Conservation (phyloP, 352 stramenopile species). For the Globisporangium rhizosaccharum region DNA sequence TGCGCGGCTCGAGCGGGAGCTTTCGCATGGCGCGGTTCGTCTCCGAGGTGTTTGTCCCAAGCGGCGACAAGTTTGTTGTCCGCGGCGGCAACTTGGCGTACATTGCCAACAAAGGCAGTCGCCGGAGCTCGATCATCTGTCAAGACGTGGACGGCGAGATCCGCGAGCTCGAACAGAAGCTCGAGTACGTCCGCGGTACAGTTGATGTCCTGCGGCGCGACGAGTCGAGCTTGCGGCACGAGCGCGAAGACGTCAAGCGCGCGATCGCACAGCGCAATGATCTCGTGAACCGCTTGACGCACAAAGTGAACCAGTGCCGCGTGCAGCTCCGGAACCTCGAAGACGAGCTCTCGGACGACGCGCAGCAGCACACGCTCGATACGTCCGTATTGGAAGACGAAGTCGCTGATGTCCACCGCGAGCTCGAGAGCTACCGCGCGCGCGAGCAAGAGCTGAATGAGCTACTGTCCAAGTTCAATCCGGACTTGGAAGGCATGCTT, state of each 20-base stretch:
- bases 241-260: conserved; percentile 36
- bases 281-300: conserved; percentile 51
- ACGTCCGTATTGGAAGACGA: conserved; percentile 77
- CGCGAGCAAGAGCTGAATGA: conserved; percentile 53
- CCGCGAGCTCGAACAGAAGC: conserved; percentile 42
- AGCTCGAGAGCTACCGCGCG: conserved; percentile 33
- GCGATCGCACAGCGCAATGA: conserved; percentile 45
- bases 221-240: conserved; percentile 34
- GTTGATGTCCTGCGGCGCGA: conserved; percentile 47
- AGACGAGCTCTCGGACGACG: conserved; percentile 58
- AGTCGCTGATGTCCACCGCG: conserved; percentile 35
- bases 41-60: conserved; percentile 63
- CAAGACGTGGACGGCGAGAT: conserved; percentile 66
- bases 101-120: conserved; percentile 67
- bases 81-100: conserved; percentile 72
- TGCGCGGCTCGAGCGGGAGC: conserved; percentile 50
- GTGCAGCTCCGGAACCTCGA: conserved; percentile 58
- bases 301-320: conserved; percentile 44
- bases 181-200: conserved; percentile 44
- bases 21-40: conserved; percentile 64
- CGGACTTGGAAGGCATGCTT: conserved; percentile 54
- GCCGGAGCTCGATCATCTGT: conserved; percentile 64
- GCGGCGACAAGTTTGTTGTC: conserved; percentile 74
- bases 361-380: conserved; percentile 61
- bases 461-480: conserved; percentile 55